Evolutionary conservation across 1,284 basidiomycete genomes (phyloP).

Genomic region (Ustilago xerochloae): DNA sequence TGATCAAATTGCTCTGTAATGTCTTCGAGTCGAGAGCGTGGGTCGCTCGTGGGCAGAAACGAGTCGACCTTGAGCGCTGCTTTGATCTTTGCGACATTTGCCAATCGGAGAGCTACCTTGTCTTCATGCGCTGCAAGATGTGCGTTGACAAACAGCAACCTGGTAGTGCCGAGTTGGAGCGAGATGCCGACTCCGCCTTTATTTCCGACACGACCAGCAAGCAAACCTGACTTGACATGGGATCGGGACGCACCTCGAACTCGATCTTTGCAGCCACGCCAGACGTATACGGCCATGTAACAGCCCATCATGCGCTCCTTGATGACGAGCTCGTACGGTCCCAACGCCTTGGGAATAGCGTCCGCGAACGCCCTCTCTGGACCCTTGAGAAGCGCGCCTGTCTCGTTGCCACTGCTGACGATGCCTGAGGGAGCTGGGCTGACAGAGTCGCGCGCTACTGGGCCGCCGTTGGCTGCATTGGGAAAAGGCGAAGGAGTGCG

Average conservation of each 20-base stretch:
- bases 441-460: constrained; percentile 5
- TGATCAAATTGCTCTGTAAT: constrained; percentile 84
- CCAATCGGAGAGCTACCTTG: constrained; percentile 65
- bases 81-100: constrained; percentile 71
- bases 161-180: constrained; percentile 78
- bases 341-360: constrained; percentile 48
- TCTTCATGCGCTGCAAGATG: constrained; percentile 76
- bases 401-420: neutral
- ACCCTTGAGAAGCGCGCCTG: neutral
- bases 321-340: constrained; percentile 80
- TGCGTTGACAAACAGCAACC: constrained; percentile 84
- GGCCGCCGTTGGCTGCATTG: neutral
- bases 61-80: constrained; percentile 71
- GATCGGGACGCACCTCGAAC: constrained; percentile 70
- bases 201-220: constrained; percentile 85
- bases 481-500: constrained; percentile 32
- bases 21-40: constrained; percentile 71
- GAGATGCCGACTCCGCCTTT: constrained; percentile 81
- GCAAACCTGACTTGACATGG: constrained; percentile 83
- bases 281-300: constrained; percentile 71
- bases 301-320: constrained; percentile 91
- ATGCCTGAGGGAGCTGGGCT: constrained; percentile 7
- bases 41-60: constrained; percentile 75
- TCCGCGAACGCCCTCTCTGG: constrained; percentile 28
- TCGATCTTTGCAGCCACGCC: constrained; percentile 58